Evolutionary conservation across 2,329 filamentous ascomycete species (phyloP).

Genomic region (Fusarium armeniacum): DNA sequence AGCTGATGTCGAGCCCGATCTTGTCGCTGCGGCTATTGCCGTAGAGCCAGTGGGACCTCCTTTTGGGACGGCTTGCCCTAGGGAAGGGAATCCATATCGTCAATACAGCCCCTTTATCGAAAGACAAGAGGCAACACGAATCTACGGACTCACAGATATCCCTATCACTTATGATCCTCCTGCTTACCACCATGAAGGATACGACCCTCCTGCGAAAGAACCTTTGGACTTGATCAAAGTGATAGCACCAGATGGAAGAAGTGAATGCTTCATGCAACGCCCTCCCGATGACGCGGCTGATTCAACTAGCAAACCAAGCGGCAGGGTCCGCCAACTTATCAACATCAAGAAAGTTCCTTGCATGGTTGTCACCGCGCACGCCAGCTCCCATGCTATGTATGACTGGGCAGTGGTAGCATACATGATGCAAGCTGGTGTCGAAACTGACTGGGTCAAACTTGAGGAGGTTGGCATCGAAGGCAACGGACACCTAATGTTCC

Average conservation of each 20-base stretch:
- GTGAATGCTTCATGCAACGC: conserved; percentile 45
- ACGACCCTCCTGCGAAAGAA: conserved; percentile 11
- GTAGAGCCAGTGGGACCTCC: conserved; percentile 69
- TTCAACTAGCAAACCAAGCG: not conserved
- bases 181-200: conserved; percentile 25
- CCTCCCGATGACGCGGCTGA: not conserved
- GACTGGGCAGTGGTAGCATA: conserved; percentile 69
- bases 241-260: conserved; percentile 27
- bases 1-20: conserved; percentile 62
- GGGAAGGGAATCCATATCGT: conserved; percentile 20
- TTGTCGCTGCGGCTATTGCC: conserved; percentile 64
- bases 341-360: conserved; percentile 64
- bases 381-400: conserved; percentile 67
- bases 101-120: conserved; percentile 43
- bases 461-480: conserved; percentile 61
- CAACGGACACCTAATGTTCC: conserved; percentile 69
- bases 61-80: conserved; percentile 52
- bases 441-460: conserved; percentile 61
- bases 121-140: conserved; percentile 50
- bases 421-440: conserved; percentile 65
- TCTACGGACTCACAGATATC: conserved; percentile 59
- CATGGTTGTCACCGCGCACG: conserved; percentile 65
- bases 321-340: conserved; percentile 56
- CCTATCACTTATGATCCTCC: conserved; percentile 60
- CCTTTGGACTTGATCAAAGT: conserved; percentile 36